These are phyloP conservation scores for Lecanicillium sp. DNA, from an alignment of 2,329 filamentous ascomycete species.

Conservation along the genomic window DNA sequence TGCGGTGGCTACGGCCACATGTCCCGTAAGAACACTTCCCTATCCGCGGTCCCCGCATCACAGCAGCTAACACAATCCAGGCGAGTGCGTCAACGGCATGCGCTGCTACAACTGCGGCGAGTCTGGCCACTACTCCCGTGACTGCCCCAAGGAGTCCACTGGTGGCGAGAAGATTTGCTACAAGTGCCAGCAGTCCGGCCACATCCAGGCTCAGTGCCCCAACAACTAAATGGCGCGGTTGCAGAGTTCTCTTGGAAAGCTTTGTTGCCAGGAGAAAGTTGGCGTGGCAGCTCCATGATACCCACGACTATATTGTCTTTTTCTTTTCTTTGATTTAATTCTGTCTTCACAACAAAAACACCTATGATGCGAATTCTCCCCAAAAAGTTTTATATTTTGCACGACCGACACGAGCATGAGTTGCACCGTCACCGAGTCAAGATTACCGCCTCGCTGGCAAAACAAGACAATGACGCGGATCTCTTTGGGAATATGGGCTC, in stretches of 20 bases:
- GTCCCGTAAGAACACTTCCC: conserved; percentile 55
- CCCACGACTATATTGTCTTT: conserved; percentile 27
- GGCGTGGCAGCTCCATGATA: conserved; percentile 35
- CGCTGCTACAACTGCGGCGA: conserved; percentile 99
- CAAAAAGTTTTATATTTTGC: conserved; percentile 21
- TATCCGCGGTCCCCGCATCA: not conserved
- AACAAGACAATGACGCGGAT: no score
- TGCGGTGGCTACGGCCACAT: conserved; percentile 97
- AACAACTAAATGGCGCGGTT: conserved; percentile 50
- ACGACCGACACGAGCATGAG: conserved; percentile 24
- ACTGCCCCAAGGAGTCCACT: conserved; percentile 88
- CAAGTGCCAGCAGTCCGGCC: conserved; percentile 79
- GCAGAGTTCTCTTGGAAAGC: conserved; percentile 13
- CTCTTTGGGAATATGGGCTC: no score
- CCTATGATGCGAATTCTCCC: no score
- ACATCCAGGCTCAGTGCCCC: conserved; percentile 91
- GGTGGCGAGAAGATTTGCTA: conserved; percentile 95
- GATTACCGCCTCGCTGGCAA: no score
- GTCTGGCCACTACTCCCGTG: conserved; percentile 88
- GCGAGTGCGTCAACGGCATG: conserved; percentile 95
- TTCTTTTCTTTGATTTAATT: conserved; percentile 20
- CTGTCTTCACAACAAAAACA: conserved; percentile 3
- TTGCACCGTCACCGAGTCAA: conserved; percentile 5
- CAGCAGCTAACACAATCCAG: conserved; percentile 28
- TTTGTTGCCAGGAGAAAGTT: conserved; percentile 20